Conservation (phyloP, 2,329 filamentous ascomycete genomes). For the Tolypocladium nubicola region DNA sequence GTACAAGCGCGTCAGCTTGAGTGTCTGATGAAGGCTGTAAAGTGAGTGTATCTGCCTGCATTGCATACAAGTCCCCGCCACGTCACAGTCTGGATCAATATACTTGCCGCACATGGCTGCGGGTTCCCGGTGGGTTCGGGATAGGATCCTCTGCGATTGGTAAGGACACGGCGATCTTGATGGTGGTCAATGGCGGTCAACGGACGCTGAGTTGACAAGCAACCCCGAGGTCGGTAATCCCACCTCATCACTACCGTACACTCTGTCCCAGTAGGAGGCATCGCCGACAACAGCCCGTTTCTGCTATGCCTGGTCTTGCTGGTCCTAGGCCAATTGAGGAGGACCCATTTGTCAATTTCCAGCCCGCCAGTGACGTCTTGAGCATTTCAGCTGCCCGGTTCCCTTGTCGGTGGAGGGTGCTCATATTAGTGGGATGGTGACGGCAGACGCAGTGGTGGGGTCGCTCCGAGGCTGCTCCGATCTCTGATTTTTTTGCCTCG, state of each 20-base stretch:
- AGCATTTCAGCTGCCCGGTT: background rate
- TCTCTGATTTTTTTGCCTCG: conserved; percentile 3
- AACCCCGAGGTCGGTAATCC: background rate
- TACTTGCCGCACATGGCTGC: background rate
- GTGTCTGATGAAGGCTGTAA: background rate
- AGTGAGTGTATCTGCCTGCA: background rate
- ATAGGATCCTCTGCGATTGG: background rate
- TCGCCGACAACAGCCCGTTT: background rate
- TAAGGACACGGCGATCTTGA: background rate
- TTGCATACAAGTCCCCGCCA: background rate
- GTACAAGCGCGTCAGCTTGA: background rate
- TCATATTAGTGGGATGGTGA: background rate
- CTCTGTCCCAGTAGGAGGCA: background rate
- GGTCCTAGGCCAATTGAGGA: background rate
- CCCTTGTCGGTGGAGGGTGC: background rate
- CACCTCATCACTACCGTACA: background rate
- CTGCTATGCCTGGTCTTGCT: background rate
- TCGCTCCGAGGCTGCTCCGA: conserved; percentile 19
- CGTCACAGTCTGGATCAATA: background rate
- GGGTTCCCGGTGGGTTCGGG: background rate
- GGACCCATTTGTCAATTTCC: background rate
- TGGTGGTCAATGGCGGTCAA: background rate
- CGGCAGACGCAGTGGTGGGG: conserved; percentile 8
- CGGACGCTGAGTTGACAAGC: too few species aligned
- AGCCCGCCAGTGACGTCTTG: background rate